phyloP scores from a whole-genome alignment of 169 alveolate genomes.

The Besnoitia besnoiti region DNA sequence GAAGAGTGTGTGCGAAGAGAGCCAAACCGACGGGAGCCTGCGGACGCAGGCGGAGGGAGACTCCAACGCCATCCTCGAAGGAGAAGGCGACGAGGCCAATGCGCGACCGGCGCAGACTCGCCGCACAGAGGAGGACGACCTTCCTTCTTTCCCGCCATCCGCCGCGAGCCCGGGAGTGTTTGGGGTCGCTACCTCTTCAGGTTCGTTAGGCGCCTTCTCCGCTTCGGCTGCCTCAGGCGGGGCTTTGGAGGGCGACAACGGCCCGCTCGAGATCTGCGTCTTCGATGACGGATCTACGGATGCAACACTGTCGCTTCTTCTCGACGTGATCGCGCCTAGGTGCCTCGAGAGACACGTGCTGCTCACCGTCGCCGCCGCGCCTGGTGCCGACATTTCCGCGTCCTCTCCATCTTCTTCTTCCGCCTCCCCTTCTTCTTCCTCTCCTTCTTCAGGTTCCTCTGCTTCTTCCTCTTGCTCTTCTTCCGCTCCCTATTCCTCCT shows the following conservation, averaged over 20 bases:
- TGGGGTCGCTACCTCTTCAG: no score
- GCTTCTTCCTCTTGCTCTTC: not conserved
- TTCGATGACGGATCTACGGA: not conserved
- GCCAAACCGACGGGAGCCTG: not conserved
- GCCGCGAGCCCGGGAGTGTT: no score
- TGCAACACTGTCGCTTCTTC: not conserved
- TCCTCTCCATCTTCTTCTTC: not conserved
- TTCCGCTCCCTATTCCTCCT: constrained; percentile 16
- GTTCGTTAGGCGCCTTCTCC: no score
- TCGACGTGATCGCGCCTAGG: not conserved
- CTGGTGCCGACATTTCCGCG: not conserved
- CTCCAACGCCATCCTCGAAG: no score
- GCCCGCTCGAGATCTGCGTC: not conserved
- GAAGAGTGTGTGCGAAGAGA: not conserved
- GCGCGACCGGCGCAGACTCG: no score
- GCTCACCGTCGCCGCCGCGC: not conserved
- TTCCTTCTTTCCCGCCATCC: not conserved
- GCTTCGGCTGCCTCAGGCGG: not conserved
- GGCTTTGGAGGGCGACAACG: not conserved
- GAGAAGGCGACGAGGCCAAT: not conserved
- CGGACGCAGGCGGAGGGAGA: not conserved
- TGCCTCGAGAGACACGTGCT: not conserved
- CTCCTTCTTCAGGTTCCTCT: not conserved
- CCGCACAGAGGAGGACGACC: no score
- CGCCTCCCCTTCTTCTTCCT: not conserved